Base-by-base conservation (phyloP, 2,329 filamentous ascomycete genomes). In the Xylaria sp. region DNA sequence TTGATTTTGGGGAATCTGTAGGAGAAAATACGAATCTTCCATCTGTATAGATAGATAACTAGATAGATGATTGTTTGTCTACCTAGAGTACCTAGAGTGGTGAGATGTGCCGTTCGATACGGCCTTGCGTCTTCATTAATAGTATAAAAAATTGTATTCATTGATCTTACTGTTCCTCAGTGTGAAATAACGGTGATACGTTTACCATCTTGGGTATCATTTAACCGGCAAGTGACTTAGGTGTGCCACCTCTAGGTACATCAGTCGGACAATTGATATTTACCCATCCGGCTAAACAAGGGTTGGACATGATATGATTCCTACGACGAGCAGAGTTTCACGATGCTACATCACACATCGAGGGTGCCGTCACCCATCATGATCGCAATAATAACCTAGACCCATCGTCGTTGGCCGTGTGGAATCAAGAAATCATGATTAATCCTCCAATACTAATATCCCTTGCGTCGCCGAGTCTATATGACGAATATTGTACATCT, bases 1-100 rank as follows among this genome's bases (percentile, higher is more conserved):
- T 58, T 22, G 42, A 45, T 25, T 31, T 45, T 38, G 20, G 45
- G 31, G 20, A 15, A 25, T 38, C 11, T 42, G 55, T 25, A 39
- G 20, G 36, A 25, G 20, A 45, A n/a, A 22, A 39, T 51, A 13
- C n/a, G 2, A 42, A 29, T 54, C 33, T 50, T 55, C 25, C 10
- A 42, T 38, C 29, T 49, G 53, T 45, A 47, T 54, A 38, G 53
- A 54, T 61, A 57, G 42, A 39, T 55, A n/a, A n/a, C n/a, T n/a
- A 58, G 51, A 57, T 60, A 45, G 54, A 59, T 61, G 47, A 13
- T 29, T 42, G 50, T 42, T 17, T 57, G 44, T 51, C 49, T 59
- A 45, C 11, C 27, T 27, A 25, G 11, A 25, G 38, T 33, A 38
- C 6, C n/a, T 36, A 15, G 6, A 17, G 38, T 31, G 15, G 51